Base-by-base conservation (phyloP, 169 alveolate genomes). In the Plasmodium fragile region DNA sequence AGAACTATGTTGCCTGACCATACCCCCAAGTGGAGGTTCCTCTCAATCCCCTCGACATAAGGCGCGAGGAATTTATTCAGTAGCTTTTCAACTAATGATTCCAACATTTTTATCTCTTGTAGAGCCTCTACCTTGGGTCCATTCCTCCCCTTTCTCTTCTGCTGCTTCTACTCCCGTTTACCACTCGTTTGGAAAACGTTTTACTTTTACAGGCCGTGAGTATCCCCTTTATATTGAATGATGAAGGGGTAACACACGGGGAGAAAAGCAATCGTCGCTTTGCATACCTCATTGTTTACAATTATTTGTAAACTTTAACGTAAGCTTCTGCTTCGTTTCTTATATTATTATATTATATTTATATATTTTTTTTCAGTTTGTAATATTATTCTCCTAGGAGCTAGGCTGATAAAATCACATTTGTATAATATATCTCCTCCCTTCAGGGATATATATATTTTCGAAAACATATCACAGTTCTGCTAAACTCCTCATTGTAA, bases 1-100 rank as follows among this genome's bases (percentile, higher is more conserved):
- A 97, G 92, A 49, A 92, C 96, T n/a, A 97, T 95, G 82, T 97
- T 95, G 39, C 98, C 98, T 32, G 97, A 95, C 98, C 98, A 97
- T 8, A 97, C 98, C 8, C 97, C 98, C 94, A 97, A 95, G 52
- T 96, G 97, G 69, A 97, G 84, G 89, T 97, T 96, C 79, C 95
- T 96, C 39, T 96, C 96, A 43, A 97, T 97, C 25, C 98, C 98
- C 83, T 95, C 96, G 45, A 97, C 98, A 82, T 97, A 97, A 7
- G 97, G 98, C 11, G 98, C 98, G n/a, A 97, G 95, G 89, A 96
- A 97, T 85, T 96, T 96, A 91, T 96, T 96, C 41, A 97, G 94
- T 82, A 97, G 93, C 89, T 97, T 95, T 85, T 97, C 97, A 65
- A 97, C 98, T 83, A 97, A 78, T 39, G 97, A 96, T 77, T 97